Evolutionary conservation across 345 rosid genomes (phyloP), one percentile per base, ranked within the genome.

Genomic region (Salix dunnii): DNA sequence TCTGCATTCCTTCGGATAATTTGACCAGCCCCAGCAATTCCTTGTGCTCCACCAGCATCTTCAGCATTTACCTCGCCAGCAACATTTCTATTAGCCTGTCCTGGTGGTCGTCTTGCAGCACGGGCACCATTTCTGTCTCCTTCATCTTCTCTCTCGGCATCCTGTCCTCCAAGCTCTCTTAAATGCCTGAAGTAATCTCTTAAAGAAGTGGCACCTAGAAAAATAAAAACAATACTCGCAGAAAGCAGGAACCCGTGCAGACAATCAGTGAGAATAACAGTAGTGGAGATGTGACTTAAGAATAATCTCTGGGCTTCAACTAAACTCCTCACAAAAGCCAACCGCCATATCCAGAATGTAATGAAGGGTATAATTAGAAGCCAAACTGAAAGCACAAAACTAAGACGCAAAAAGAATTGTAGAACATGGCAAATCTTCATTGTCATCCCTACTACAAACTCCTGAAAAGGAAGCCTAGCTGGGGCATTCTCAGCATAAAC

Each of bases 401-500:
- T 90, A 72, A 94, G 91, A 74, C 97, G 92, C 85, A 96, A 70
- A 83, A 94, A 88, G 88, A 96, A 96, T 81, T 92, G 98, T 87
- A 96, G 68, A 63, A 96, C 93, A 79, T 92, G 97, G 79, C 91
- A 96, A 75, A 97, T 89, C 88, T 96, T 96, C 97, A 94, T 88
- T n/a, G 85, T 91, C 87, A 96, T 96, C 71, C 99, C 99, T 75
- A 90, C 91, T 25, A 94, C 71, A 87, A 96, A 94, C 91, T 96
- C 99, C 92, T 94, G 93, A 86, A 94, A 96, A 71, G 99, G 97
- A 81, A 96, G 99, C 88, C 98, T 96, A 16, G 92, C 75, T 21
- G 99, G 99, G 71, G 98, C 98, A 89, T 96, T 90, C 58, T 87
- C 96, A 17, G 99, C 98, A 86, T 96, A 96, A 58, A 96, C 96